phyloP scores from a whole-genome alignment of 2,329 filamentous ascomycete genomes.

The Aspergillus sojae region DNA sequence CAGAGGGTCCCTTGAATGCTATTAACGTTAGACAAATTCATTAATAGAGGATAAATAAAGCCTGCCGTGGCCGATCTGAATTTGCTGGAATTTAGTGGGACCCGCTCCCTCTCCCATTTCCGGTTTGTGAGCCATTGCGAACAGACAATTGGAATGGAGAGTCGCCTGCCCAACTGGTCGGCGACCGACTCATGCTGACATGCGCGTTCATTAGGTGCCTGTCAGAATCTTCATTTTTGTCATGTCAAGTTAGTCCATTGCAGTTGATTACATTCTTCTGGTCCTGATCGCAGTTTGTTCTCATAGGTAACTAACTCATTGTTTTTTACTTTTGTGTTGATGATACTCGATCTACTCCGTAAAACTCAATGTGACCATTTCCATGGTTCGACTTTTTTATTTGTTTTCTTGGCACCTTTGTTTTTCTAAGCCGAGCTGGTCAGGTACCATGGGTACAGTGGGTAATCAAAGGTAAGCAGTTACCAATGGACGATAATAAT shows the following conservation, averaged over 20 bases:
- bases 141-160: background rate
- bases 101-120: slow-evolving; percentile 24
- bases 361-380: background rate
- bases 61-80: slow-evolving; percentile 28
- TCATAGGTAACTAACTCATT: background rate
- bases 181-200: slow-evolving; percentile 2
- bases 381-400: background rate
- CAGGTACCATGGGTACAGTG: background rate
- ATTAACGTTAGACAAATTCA: slow-evolving; percentile 1
- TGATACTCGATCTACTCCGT: background rate
- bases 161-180: background rate
- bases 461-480: background rate
- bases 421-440: background rate
- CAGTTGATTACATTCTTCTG: background rate
- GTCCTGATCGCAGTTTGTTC: background rate
- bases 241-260: background rate
- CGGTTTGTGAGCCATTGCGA: background rate
- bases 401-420: background rate
- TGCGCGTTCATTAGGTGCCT: background rate
- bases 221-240: background rate
- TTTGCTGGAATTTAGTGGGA: slow-evolving; percentile 27
- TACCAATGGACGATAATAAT: background rate
- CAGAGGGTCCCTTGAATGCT: slow-evolving; percentile 12
- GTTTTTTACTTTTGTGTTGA: background rate
- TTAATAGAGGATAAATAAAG: background rate